These are phyloP conservation scores for Fraxinus platypoda DNA, from an alignment of 305 asterid species.

Conservation along the genomic window DNA sequence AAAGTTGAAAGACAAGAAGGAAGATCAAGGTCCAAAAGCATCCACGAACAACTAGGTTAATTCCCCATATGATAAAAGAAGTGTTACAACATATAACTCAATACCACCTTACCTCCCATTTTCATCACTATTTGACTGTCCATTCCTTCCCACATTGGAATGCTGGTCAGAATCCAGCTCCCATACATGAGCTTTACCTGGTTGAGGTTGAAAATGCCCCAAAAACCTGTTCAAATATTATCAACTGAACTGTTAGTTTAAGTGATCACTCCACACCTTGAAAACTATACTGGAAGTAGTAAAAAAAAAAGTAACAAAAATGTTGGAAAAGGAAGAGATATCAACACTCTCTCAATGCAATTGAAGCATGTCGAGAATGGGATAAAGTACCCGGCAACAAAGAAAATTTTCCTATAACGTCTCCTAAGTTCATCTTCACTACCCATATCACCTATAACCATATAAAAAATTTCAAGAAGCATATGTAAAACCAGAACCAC, in stretches of 20 bases:
- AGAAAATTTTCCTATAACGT: neutral
- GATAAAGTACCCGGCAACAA: slow-evolving; percentile 4
- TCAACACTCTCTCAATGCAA: slow-evolving; percentile 10
- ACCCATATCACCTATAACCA: slow-evolving; percentile 10
- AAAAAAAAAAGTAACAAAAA: neutral
- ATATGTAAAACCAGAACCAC: neutral
- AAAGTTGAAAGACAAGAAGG: neutral
- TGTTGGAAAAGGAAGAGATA: slow-evolving; percentile 4
- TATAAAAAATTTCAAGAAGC: neutral
- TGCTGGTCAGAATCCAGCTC: slow-evolving; percentile 77
- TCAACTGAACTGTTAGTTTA: slow-evolving; percentile 18
- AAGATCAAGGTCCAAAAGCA: neutral
- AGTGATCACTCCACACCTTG: slow-evolving; percentile 15
- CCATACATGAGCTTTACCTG: slow-evolving; percentile 86
- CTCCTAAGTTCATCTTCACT: slow-evolving; percentile 5
- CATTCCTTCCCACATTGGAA: slow-evolving; percentile 56
- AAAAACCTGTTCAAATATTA: slow-evolving; percentile 63
- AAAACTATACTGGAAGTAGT: slow-evolving; percentile 1
- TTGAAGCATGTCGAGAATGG: slow-evolving; percentile 13
- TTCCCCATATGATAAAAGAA: neutral
- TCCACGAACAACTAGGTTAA: neutral
- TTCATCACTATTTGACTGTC: slow-evolving; percentile 40
- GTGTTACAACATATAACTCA: neutral
- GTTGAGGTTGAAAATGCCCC: slow-evolving; percentile 89
- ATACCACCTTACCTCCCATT: slow-evolving; percentile 48